Evolutionary conservation across 1,284 basidiomycete genomes (phyloP).

Genomic region (Puccinia polysora): DNA sequence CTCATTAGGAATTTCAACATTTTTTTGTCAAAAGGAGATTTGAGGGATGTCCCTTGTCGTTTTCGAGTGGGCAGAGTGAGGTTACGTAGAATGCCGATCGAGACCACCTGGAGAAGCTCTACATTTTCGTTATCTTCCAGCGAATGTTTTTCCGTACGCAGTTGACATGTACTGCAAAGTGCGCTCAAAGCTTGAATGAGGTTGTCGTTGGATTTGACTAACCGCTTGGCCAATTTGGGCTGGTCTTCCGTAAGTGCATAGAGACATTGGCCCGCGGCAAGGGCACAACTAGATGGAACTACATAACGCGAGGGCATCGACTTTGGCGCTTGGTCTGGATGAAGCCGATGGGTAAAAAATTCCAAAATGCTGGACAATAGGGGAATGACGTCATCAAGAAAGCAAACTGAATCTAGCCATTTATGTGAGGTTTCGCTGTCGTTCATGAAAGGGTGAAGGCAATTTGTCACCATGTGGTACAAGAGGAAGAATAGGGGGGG

Average conservation of each 20-base stretch:
- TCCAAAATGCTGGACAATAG: conserved; percentile 9
- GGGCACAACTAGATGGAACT: conserved; percentile 15
- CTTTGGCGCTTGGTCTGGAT: not conserved
- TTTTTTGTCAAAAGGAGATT: conserved; percentile 18
- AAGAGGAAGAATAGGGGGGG: not conserved
- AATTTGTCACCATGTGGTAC: not conserved
- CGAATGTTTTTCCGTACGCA: not conserved
- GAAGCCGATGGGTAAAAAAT: conserved; percentile 5
- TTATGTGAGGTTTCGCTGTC: conserved; percentile 39
- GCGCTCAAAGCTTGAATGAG: not conserved
- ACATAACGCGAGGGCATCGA: not conserved
- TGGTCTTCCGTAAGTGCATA: conserved; percentile 40
- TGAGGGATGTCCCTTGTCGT: conserved; percentile 4
- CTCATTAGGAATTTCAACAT: conserved; percentile 13
- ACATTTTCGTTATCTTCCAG: conserved; percentile 31
- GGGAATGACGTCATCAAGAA: conserved; percentile 18
- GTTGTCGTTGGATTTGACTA: not conserved
- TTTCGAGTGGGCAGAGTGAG: conserved; percentile 4
- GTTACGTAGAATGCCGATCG: conserved; percentile 17
- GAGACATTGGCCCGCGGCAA: conserved; percentile 29
- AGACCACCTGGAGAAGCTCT: conserved; percentile 12
- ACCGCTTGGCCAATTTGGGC: conserved; percentile 3
- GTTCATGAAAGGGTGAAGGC: no score
- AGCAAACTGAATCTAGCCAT: conserved; percentile 6
- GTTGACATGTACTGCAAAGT: not conserved